Conservation (phyloP, 148 eudicot genomes). For the Camellia granthamiana region DNA sequence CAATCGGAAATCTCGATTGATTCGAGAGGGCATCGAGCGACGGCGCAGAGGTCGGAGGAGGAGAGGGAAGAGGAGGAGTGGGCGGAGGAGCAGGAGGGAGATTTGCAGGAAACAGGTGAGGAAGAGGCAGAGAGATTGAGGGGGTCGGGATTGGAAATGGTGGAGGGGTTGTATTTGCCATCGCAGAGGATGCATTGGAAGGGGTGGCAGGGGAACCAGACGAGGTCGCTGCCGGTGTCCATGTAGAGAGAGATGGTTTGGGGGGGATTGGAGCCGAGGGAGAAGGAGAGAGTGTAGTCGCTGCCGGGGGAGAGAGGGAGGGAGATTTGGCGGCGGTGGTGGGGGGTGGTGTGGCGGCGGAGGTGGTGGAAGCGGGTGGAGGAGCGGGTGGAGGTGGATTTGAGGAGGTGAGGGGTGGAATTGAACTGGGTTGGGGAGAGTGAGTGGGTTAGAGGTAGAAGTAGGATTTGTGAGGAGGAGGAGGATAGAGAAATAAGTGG, state of each 20-base stretch:
- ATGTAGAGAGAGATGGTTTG: slow-evolving; percentile 67
- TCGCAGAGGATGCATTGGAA: slow-evolving; percentile 85
- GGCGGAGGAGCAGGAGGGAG: slow-evolving; percentile 69
- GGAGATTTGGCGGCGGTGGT: slow-evolving; percentile 46
- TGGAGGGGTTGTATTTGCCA: slow-evolving; percentile 45
- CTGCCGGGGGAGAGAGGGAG: slow-evolving; percentile 80
- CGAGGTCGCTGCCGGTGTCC: slow-evolving; percentile 95
- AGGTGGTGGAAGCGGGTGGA: slow-evolving; percentile 51
- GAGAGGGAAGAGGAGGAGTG: slow-evolving; percentile 45
- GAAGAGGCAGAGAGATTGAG: slow-evolving; percentile 51
- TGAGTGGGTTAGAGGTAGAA: slow-evolving; percentile 56
- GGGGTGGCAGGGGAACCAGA: slow-evolving; percentile 87
- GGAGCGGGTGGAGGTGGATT: slow-evolving; percentile 59
- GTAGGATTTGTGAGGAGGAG: slow-evolving; percentile 21
- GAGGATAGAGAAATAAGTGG: background rate
- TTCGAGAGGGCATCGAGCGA: slow-evolving; percentile 69
- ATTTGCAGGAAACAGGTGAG: slow-evolving; percentile 53
- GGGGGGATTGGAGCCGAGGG: slow-evolving; percentile 33
- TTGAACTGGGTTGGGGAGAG: slow-evolving; percentile 50
- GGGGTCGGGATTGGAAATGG: slow-evolving; percentile 31
- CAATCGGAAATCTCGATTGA: slow-evolving; percentile 65
- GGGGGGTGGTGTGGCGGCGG: slow-evolving; percentile 16
- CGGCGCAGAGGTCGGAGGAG: slow-evolving; percentile 83
- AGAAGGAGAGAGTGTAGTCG: slow-evolving; percentile 76
- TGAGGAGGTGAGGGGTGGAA: slow-evolving; percentile 66